phyloP scores from a whole-genome alignment of 306 rosid species.

The Quercus cerris region DNA sequence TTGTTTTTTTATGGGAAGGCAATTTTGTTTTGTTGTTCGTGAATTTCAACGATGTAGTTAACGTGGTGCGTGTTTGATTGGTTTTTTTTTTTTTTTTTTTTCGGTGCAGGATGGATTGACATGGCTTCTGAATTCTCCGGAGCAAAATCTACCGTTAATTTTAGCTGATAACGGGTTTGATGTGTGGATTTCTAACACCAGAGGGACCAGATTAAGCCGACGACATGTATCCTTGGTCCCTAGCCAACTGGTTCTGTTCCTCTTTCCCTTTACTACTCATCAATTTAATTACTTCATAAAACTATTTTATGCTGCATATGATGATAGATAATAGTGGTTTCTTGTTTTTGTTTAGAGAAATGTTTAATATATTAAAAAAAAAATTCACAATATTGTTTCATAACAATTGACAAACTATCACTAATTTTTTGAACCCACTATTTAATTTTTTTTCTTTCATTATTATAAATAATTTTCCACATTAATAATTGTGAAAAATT shows the following conservation, averaged over 20 bases:
- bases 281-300: not conserved
- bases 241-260: conserved; percentile 24
- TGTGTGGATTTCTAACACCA: conserved; percentile 81
- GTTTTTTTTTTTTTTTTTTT: not conserved
- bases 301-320: not conserved
- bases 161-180: conserved; percentile 78
- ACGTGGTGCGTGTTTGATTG: not conserved
- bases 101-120: conserved; percentile 65
- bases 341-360: too few species aligned
- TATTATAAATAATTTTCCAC: too few species aligned
- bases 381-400: too few species aligned
- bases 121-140: conserved; percentile 74
- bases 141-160: conserved; percentile 70
- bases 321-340: too few species aligned
- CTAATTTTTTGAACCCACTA: too few species aligned
- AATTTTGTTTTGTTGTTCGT: not conserved
- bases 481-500: too few species aligned
- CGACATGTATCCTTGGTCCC: conserved; percentile 55
- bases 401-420: too few species aligned
- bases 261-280: not conserved
- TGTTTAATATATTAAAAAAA: too few species aligned
- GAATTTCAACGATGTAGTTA: not conserved
- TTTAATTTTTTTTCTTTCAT: too few species aligned
- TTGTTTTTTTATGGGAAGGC: not conserved
- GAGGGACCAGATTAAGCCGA: conserved; percentile 84